Percentiles rank a stretch among this genome's conserved stretches.
phyloP scores from a whole-genome alignment of 2,329 filamentous ascomycete species.

The Pyricularia sp. region DNA sequence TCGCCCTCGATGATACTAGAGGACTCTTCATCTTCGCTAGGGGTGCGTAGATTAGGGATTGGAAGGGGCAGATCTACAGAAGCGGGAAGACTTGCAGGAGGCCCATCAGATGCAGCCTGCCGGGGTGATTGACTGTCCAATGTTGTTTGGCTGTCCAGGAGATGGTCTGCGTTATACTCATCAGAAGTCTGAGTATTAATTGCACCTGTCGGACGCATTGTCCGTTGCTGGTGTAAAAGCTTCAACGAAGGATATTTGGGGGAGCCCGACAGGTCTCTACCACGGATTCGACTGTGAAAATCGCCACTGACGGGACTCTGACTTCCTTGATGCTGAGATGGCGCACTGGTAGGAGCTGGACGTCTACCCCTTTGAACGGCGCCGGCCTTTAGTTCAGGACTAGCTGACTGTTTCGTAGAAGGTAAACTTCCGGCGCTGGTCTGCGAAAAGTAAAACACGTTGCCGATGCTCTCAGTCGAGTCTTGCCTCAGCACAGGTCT shows the following conservation, averaged over 20 bases:
- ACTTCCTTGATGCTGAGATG: slow-evolving; percentile 9
- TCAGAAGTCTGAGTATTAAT: slow-evolving; percentile 15
- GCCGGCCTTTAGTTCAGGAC: not conserved
- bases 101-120: not conserved
- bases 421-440: slow-evolving; percentile 16
- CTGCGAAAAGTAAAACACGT: slow-evolving; percentile 50
- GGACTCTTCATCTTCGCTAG: slow-evolving; percentile 12
- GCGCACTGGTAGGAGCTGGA: not conserved
- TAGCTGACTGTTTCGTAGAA: not conserved
- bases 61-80: not conserved
- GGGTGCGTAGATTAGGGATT: not conserved
- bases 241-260: not conserved
- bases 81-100: not conserved
- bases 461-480: slow-evolving; percentile 48
- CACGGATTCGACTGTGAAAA: slow-evolving; percentile 36
- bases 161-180: slow-evolving; percentile 21
- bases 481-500: slow-evolving; percentile 33
- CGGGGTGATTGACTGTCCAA: slow-evolving; percentile 16
- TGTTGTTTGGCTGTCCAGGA: slow-evolving; percentile 33
- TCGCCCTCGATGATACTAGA: slow-evolving; percentile 44
- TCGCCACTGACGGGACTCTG: slow-evolving; percentile 20
- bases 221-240: slow-evolving; percentile 7
- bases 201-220: slow-evolving; percentile 15
- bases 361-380: not conserved
- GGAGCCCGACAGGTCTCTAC: slow-evolving; percentile 21